Conservation (phyloP, 257 asterid genomes). For the Cruciata laevipes region DNA sequence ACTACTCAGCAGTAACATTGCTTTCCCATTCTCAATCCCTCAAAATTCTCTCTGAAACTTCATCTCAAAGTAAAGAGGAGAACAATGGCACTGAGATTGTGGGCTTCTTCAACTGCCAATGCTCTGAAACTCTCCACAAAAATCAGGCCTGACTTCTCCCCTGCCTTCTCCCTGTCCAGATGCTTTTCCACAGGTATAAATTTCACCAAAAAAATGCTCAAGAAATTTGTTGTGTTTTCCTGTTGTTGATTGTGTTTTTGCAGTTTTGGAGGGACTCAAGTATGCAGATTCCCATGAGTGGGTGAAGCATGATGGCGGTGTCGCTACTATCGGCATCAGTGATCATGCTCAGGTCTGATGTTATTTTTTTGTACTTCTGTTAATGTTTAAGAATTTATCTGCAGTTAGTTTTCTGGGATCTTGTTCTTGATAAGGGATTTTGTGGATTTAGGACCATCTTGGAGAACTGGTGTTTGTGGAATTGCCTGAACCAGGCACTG, state of each 20-base stretch:
- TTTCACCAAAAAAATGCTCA: neutral
- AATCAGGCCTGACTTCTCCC: slow-evolving; percentile 29
- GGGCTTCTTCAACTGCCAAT: slow-evolving; percentile 98
- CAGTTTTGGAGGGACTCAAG: slow-evolving; percentile 74
- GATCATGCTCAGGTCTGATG: slow-evolving; percentile 79
- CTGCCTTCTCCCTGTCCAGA: slow-evolving; percentile 66
- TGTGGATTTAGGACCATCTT: slow-evolving; percentile 52
- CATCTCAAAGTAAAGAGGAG: neutral
- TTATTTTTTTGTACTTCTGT: neutral
- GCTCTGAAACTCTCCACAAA: slow-evolving; percentile 59
- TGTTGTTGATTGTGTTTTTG: neutral
- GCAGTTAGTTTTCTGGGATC: neutral
- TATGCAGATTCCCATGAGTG: slow-evolving; percentile 84
- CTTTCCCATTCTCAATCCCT: neutral
- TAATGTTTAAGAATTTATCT: neutral
- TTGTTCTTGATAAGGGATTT: neutral
- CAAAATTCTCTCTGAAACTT: slow-evolving; percentile 11
- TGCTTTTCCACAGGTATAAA: slow-evolving; percentile 63
- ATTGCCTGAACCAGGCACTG: slow-evolving; percentile 57
- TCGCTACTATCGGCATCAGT: slow-evolving; percentile 79
- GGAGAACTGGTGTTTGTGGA: slow-evolving; percentile 95
- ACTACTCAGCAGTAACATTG: neutral
- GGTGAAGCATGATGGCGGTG: slow-evolving; percentile 83
- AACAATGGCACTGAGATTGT: slow-evolving; percentile 69
- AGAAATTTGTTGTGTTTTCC: neutral